Base-by-base conservation (phyloP, 768 basidiomycete species). In the Cubamyces lactineus region DNA sequence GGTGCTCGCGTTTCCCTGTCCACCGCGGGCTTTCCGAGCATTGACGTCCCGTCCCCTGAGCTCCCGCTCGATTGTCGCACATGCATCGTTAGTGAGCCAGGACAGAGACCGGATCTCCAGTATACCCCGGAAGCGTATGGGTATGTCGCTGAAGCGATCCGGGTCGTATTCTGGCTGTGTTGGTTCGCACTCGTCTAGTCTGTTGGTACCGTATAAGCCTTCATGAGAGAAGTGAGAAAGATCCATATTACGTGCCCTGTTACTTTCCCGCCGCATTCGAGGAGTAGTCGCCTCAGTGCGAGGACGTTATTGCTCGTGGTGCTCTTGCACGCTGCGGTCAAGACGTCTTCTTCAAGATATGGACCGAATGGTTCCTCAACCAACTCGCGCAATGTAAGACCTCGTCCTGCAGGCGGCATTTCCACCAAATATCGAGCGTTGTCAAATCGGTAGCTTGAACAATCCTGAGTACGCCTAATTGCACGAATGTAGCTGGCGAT, bases 71-170 rank as follows among this genome's bases (percentile, higher is more conserved):
- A 89, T 65, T 53, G 66, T 72, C 41, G 72, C 66, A 39, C 67
- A 59, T 1, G 85, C 88, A 45, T 67, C 67, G 0, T 75, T 73
- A 0, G 85, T 82, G 21, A 89, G 79, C 80, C 85, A 86, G 0
- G 71, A 64, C 0, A 83, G 74, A 1, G 73, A 59, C 2, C 74
- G 66, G 61, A 89, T 78, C 41, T 76, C 75, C 0, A 88, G 73
- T 5, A 80, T 66, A 0, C 86, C 87, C 34, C 79, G 81, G 62
- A 87, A 84, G 12, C 78, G 74, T 19, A 86, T 78, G 6, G 61
- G 41, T 30, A 38, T n/a, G 34, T 63, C 19, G 26, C 6, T 5
- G 46, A 39, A 63, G 30, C 16, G 63, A 19, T 26, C 38, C 12
- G 21, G 23, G 21, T 54, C 57, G 52, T 53, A 61, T 19, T 59